Evolutionary conservation across 129 eudicot genomes (phyloP), one percentile per base, ranked within the genome.

Genomic region (Flaveria sonorensis): DNA sequence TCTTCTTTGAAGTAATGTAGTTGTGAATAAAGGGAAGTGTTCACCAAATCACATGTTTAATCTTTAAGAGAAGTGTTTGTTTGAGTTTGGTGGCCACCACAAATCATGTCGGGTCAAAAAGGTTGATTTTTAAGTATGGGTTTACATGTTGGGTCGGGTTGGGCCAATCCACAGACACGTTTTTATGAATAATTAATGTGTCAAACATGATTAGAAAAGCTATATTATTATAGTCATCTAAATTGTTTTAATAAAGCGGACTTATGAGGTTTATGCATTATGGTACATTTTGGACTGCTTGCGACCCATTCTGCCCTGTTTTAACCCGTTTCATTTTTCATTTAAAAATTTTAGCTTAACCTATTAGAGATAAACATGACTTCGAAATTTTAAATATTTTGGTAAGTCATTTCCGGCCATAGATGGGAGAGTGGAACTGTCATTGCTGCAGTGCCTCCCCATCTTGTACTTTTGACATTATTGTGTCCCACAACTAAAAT

Each of bases 401-500:
- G 10, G 24, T 32, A 64, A 32, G 2, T 64, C 46, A 64, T 64
- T 64, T 64, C 8, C 0, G 11, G 47, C 11, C 70, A 32, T 28
- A 32, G 46, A 16, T 2, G 47, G 70, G 47, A 64, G 47, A 30
- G 23, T 32, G 14, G 70, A 15, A 64, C n/a, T 3, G 2, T 9
- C 48, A 36, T 36, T 36, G 70, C 14, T 64, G 47, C 24, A n/a
- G 13, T 66, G 40, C 40, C 28, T 63, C 71, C 19, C 18, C 40
- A 23, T 70, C 57, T 70, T 70, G 42, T 70, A 47, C 74, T 43
- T 68, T 45, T 68, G 30, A 68, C 56, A 45, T 68, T 10, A 68
- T 68, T 42, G 55, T 19, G 16, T 45, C 18, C 45, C 3, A 32
- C 70, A 32, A 18, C 23, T 64, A 30, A 14, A 13, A 28, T 15